Evolutionary conservation across 2,329 filamentous ascomycete species (phyloP).

Genomic region (Neospermospora avenae): DNA sequence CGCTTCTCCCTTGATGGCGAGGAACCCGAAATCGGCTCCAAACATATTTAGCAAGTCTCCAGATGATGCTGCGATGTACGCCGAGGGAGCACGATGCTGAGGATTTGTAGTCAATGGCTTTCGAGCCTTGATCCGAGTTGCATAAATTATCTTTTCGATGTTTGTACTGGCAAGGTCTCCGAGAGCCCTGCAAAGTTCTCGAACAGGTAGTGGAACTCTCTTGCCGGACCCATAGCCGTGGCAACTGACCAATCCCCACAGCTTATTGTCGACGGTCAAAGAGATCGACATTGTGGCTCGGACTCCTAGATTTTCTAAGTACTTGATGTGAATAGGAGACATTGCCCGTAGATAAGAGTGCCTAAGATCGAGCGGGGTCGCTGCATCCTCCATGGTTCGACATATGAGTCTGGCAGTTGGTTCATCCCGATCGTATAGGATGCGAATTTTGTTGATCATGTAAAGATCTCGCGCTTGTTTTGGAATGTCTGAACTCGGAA

Average conservation of each 20-base stretch:
- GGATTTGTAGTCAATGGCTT: constrained; percentile 15
- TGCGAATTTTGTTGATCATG: constrained; percentile 79
- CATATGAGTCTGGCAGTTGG: constrained; percentile 77
- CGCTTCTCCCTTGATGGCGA: constrained; percentile 24
- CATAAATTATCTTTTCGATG: constrained; percentile 24
- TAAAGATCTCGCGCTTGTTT: constrained; percentile 81
- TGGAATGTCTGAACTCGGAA: constrained; percentile 80
- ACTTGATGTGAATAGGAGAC: constrained; percentile 85
- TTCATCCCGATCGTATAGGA: constrained; percentile 79
- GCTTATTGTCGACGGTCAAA: constrained; percentile 75
- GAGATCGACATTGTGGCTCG: constrained; percentile 90
- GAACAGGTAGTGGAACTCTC: constrained; percentile 84
- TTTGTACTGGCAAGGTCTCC: constrained; percentile 36
- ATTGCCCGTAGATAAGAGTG: constrained; percentile 82
- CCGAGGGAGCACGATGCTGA: constrained; percentile 19
- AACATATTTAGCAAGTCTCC: constrained; percentile 24
- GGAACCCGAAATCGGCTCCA: constrained; percentile 24
- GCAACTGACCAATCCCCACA: constrained; percentile 85
- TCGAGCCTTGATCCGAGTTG: constrained; percentile 18
- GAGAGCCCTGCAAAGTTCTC: constrained; percentile 83
- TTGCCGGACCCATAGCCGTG: constrained; percentile 77
- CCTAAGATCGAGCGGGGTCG: constrained; percentile 73
- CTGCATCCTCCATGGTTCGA: constrained; percentile 66
- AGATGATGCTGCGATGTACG: constrained; percentile 23
- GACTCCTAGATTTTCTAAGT: constrained; percentile 80